Percentiles rank a stretch among this genome's conserved stretches.
Evolutionary conservation across 1,284 basidiomycete genomes (phyloP).

Genomic region (Pseudozyma flocculosa): DNA sequence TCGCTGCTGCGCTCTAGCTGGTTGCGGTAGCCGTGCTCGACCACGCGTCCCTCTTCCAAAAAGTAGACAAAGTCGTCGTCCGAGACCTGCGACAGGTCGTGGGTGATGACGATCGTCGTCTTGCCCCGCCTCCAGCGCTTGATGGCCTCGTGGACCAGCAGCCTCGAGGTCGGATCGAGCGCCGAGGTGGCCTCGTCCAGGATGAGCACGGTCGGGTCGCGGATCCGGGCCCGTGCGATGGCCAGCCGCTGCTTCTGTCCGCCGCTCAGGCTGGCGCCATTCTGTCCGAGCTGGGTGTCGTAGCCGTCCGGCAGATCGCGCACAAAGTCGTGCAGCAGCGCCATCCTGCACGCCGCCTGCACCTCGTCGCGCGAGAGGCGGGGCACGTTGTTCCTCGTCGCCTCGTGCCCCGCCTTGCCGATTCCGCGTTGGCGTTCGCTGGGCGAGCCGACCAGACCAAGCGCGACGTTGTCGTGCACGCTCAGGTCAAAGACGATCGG

Average conservation of each 20-base stretch:
- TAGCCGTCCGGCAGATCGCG: slow-evolving; percentile 80
- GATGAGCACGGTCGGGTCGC: slow-evolving; percentile 85
- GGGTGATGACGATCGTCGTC: slow-evolving; percentile 94
- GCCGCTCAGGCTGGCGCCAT: slow-evolving; percentile 78
- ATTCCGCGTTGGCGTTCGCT: not conserved
- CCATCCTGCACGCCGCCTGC: slow-evolving; percentile 76
- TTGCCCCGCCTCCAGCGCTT: slow-evolving; percentile 76
- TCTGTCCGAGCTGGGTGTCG: slow-evolving; percentile 72
- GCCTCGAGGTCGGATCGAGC: slow-evolving; percentile 81
- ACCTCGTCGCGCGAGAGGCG: slow-evolving; percentile 64
- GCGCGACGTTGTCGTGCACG: slow-evolving; percentile 84
- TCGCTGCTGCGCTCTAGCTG: slow-evolving; percentile 66
- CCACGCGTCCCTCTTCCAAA: slow-evolving; percentile 76
- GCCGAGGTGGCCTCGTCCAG: slow-evolving; percentile 97
- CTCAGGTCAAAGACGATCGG: slow-evolving; percentile 77
- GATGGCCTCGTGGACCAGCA: slow-evolving; percentile 85
- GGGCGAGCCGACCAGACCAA: slow-evolving; percentile 64
- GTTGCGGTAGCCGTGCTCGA: slow-evolving; percentile 80
- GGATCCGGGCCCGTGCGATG: slow-evolving; percentile 80
- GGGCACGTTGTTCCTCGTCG: not conserved
- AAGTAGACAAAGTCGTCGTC: slow-evolving; percentile 85
- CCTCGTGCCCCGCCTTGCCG: not conserved
- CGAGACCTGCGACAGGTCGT: slow-evolving; percentile 83
- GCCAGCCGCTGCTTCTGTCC: slow-evolving; percentile 91
- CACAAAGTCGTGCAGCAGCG: slow-evolving; percentile 85